Conservation (phyloP, 345 rosid species). For the Syzygium aromaticum region DNA sequence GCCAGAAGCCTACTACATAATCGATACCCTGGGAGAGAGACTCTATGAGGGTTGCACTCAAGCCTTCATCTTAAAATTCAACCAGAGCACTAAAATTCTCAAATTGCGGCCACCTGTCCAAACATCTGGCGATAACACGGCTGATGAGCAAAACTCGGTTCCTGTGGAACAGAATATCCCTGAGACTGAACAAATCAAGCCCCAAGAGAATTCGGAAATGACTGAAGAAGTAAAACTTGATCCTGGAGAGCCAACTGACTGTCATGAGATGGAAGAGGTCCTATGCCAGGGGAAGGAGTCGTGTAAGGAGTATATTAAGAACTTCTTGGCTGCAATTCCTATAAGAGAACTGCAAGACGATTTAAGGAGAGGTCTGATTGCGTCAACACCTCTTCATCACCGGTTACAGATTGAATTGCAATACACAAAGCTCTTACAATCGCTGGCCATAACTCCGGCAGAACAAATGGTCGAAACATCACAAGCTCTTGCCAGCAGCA, state of each 20-base stretch:
- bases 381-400: constrained; percentile 64
- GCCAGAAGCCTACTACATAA: constrained; percentile 76
- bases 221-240: constrained; percentile 1
- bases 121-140: constrained; percentile 16
- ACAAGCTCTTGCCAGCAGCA: not conserved
- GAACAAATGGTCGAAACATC: constrained; percentile 1
- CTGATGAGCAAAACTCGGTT: not conserved
- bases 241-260: constrained; percentile 9
- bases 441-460: constrained; percentile 9
- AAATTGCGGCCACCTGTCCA: constrained; percentile 21
- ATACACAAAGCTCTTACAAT: constrained; percentile 29
- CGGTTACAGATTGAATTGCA: constrained; percentile 87
- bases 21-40: constrained; percentile 91
- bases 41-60: constrained; percentile 88
- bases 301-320: constrained; percentile 93
- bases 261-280: constrained; percentile 29
- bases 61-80: constrained; percentile 85
- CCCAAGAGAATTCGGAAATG: constrained; percentile 13
- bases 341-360: constrained; percentile 81
- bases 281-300: constrained; percentile 73
- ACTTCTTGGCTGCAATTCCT: constrained; percentile 91
- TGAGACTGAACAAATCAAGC: constrained; percentile 8
- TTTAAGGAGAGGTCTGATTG: constrained; percentile 67
- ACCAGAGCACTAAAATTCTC: constrained; percentile 36
- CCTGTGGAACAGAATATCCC: constrained; percentile 17